Percentiles rank a stretch among this genome's conserved stretches.
Conservation (phyloP, 2,329 filamentous ascomycete genomes). For the Colletotrichum limetticola region DNA sequence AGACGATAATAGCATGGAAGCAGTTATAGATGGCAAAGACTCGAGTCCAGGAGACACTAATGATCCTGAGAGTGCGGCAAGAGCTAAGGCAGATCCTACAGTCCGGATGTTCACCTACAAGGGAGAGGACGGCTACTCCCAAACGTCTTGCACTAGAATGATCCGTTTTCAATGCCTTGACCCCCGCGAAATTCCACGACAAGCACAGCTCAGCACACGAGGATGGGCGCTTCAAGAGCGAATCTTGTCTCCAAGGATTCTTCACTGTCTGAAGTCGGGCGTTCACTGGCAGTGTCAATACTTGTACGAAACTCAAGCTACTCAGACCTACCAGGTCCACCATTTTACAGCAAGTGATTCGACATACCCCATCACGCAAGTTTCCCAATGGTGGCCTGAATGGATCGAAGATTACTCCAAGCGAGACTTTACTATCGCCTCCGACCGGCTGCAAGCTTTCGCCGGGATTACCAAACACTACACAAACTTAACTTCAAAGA, state of each 20-base stretch:
- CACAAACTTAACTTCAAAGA: neutral
- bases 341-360: neutral
- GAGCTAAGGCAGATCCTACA: neutral
- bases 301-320: neutral
- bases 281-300: slow-evolving; percentile 5
- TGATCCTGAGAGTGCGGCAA: neutral
- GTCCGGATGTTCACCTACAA: neutral
- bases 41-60: neutral
- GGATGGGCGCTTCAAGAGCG: slow-evolving; percentile 9
- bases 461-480: neutral
- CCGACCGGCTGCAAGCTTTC: slow-evolving; percentile 8
- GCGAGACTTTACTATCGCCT: neutral
- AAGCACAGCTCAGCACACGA: neutral
- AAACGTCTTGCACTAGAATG: neutral
- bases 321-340: neutral
- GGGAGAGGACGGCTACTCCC: fast-evolving
- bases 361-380: neutral
- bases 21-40: too few relatives aligned
- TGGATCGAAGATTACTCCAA: slow-evolving; percentile 8
- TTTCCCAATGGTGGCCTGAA: neutral
- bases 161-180: neutral
- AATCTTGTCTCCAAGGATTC: neutral
- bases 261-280: slow-evolving; percentile 2
- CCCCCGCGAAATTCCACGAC: neutral
- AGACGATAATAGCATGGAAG: neutral